phyloP scores from a whole-genome alignment of 2,329 filamentous ascomycete species.

The Aureobasidium sp. region DNA sequence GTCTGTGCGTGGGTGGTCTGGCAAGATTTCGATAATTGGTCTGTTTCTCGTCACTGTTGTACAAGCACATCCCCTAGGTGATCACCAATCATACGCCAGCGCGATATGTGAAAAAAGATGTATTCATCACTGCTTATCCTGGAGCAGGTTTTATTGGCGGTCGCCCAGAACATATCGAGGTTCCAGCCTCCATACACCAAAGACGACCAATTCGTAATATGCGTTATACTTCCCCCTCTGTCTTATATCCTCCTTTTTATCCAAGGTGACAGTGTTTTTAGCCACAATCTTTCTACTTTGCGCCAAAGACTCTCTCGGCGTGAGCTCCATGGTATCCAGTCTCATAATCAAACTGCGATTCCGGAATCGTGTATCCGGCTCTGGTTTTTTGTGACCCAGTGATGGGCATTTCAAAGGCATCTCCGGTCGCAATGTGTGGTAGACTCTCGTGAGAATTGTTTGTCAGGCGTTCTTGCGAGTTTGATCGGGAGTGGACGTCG shows the following conservation, averaged over 20 bases:
- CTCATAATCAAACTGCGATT: constrained; percentile 39
- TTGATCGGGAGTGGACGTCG: constrained; percentile 19
- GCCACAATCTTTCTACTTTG: background rate
- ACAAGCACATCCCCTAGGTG: background rate
- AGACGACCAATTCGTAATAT: background rate
- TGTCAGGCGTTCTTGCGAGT: constrained; percentile 16
- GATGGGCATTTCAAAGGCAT: constrained; percentile 28
- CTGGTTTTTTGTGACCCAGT: constrained; percentile 16
- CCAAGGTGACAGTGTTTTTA: background rate
- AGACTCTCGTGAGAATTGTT: background rate
- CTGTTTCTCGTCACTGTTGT: background rate
- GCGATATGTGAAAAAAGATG: background rate
- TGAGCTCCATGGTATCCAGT: constrained; percentile 33
- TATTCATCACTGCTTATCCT: background rate
- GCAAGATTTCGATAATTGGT: background rate
- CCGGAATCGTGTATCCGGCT: constrained; percentile 34
- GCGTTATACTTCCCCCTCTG: background rate
- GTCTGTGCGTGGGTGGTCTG: background rate
- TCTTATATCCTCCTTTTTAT: background rate
- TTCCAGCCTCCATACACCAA: background rate
- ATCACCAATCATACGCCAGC: background rate
- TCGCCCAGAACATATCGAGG: background rate
- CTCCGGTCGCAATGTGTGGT: constrained; percentile 19
- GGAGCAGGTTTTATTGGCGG: background rate
- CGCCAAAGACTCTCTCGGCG: constrained; percentile 17